These are phyloP conservation scores for Hortaea werneckii DNA, from an alignment of 2,329 filamentous ascomycete species.

Conservation along the genomic window DNA sequence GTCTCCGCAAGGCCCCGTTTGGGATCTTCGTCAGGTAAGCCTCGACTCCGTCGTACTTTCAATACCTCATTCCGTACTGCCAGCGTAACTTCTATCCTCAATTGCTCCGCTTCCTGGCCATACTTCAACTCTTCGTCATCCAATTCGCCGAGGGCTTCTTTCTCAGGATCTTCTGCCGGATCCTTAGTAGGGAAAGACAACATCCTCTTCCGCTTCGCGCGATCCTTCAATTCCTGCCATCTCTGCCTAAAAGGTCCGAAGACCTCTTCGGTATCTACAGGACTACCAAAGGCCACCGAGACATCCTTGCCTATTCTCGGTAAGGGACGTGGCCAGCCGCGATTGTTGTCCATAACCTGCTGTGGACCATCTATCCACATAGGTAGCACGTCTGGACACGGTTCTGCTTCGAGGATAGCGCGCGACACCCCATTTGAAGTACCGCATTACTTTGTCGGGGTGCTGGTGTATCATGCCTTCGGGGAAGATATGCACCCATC, in stretches of 20 bases:
- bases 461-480: conserved; percentile 92
- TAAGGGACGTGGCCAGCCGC: conserved; percentile 68
- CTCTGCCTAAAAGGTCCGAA: conserved; percentile 68
- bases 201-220: conserved; percentile 34
- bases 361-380: conserved; percentile 93
- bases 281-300: conserved; percentile 67
- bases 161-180: neutral
- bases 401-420: conserved; percentile 79
- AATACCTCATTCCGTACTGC: conserved; percentile 70
- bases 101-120: conserved; percentile 61
- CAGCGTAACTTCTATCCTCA: conserved; percentile 71
- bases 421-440: conserved; percentile 97
- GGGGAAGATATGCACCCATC: conserved; percentile 93
- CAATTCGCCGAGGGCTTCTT: conserved; percentile 45
- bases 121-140: conserved; percentile 58
- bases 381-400: conserved; percentile 77
- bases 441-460: conserved; percentile 67
- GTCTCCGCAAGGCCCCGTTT: conserved; percentile 70
- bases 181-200: neutral
- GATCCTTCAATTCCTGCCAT: conserved; percentile 60
- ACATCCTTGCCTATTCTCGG: conserved; percentile 65
- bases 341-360: conserved; percentile 74
- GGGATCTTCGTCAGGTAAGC: conserved; percentile 70
- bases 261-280: conserved; percentile 58
- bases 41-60: conserved; percentile 61